Conservation (phyloP, 495 filamentous ascomycete species). For the Xylaria curta region DNA sequence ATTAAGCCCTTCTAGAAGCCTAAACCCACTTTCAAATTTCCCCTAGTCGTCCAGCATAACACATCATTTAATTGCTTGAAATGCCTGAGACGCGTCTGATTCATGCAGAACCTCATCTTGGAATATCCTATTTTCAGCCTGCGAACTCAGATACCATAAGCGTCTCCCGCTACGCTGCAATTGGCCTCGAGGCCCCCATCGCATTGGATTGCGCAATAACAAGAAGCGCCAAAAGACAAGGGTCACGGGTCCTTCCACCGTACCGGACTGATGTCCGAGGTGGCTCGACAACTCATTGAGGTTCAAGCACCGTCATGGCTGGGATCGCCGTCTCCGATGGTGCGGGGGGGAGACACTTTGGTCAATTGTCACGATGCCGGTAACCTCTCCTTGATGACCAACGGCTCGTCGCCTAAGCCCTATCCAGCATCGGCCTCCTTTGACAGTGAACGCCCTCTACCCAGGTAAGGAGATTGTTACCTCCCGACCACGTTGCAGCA, state of each 20-base stretch:
- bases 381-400: conserved; percentile 11
- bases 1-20: conserved; percentile 53
- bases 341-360: conserved; percentile 4
- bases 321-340: conserved; percentile 29
- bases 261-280: conserved; percentile 31
- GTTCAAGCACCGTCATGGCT: conserved; percentile 8
- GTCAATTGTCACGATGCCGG: conserved; percentile 18
- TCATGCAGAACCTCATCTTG: conserved; percentile 50
- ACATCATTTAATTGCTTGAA: conserved; percentile 58
- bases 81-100: conserved; percentile 53
- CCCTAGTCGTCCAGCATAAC: conserved; percentile 47
- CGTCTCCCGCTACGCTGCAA: conserved; percentile 36
- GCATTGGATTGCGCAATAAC: conserved; percentile 58
- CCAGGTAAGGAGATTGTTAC: conserved; percentile 3
- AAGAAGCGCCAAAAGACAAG: conserved; percentile 40
- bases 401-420: background rate
- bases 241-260: conserved; percentile 35
- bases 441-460: background rate
- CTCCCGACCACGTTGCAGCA: conserved; percentile 1
- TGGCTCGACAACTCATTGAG: conserved; percentile 12
- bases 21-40: conserved; percentile 49
- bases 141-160: conserved; percentile 36
- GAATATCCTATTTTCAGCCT: conserved; percentile 34
- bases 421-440: conserved; percentile 14
- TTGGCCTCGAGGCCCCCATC: conserved; percentile 39